A percentile compares a stretch with the other conserved stretches of the same genome.
These are phyloP conservation scores for Mycena rebaudengoi DNA, from an alignment of 768 basidiomycete genomes.

Conservation along the genomic window DNA sequence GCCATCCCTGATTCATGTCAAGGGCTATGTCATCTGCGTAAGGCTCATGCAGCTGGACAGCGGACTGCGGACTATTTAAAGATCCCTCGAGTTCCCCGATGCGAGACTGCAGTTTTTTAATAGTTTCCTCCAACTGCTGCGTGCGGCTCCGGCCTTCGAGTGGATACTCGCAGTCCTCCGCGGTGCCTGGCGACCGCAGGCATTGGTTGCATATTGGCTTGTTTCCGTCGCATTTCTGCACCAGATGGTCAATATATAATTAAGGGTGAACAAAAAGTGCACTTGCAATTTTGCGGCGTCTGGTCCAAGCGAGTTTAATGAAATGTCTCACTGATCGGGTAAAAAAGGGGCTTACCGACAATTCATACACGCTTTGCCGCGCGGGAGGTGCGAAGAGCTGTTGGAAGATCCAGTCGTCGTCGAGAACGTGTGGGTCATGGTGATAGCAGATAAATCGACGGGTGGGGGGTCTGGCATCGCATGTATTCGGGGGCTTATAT, in stretches of 20 bases:
- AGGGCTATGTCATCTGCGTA: conserved; percentile 12
- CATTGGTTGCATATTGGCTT: conserved; percentile 63
- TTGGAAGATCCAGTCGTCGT: too few species aligned
- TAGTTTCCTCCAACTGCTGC: conserved; percentile 55
- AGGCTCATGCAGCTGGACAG: conserved; percentile 24
- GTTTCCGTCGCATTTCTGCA: conserved; percentile 61
- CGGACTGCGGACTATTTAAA: conserved; percentile 26
- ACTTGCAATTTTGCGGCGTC: not conserved
- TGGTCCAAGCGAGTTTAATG: not conserved
- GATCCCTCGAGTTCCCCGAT: conserved; percentile 51
- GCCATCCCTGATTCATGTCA: too few species aligned
- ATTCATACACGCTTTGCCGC: not conserved
- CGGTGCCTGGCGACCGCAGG: conserved; percentile 46
- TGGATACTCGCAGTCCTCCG: conserved; percentile 66
- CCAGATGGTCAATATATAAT: not conserved
- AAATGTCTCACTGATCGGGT: not conserved
- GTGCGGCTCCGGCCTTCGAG: conserved; percentile 52
- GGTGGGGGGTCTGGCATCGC: too few species aligned
- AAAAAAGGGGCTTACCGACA: not conserved
- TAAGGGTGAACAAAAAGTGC: too few species aligned
- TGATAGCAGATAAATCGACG: too few species aligned
- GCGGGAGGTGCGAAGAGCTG: too few species aligned
- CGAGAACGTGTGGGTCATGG: too few species aligned
- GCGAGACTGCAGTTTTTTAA: conserved; percentile 52
- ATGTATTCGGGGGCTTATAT: too few species aligned